Evolutionary conservation across 768 basidiomycete genomes (phyloP), one percentile per base, ranked within the genome.

Genomic region (Trametes cubensis): DNA sequence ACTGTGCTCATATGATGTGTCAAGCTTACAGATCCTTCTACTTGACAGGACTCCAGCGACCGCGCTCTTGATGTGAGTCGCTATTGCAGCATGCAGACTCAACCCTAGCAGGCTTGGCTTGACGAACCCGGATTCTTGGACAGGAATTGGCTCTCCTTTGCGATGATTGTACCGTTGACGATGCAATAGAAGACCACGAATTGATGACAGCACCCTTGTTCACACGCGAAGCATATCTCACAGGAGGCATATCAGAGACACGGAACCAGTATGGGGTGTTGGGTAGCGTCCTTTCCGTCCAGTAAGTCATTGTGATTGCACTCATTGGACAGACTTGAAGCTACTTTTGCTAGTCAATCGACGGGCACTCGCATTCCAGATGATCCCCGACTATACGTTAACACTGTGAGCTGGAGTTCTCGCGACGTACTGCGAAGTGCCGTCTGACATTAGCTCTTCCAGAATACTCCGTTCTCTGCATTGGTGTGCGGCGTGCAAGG

Each of bases 401-500:
- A 90, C 67, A 89, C 87, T 0, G 88, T 87, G 66, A 70, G 56
- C 47, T 39, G 13, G 10, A 10, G 14, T 20, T 17, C 28, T 23
- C 17, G 15, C 6, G 1, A 18, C 62, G 51, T 44, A 14, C 26
- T 47, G 2, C 21, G 2, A n/a, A 10, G 6, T 4, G 20, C 13
- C 7, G 42, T 18, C 45, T 47, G 18, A 47, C 18, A 34, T 20
- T 20, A n/a, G 20, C 39, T 44, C 26, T 38, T 11, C 17, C 61
- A 89, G 89, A 90, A 89, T 68, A 79, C 89, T 0, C 89, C 89
- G 0, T 87, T 89, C 67, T 90, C 89, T 0, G 85, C 88, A 0
- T 68, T 90, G n/a, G 81, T 90, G 3, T 91, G 89, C 55, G 89
- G 89, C 0, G 88, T 89, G 0, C 89, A 90, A 75, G 88, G 89